Evolutionary conservation across 2,329 filamentous ascomycete genomes (phyloP).

Genomic region (Trichoderma sp.): DNA sequence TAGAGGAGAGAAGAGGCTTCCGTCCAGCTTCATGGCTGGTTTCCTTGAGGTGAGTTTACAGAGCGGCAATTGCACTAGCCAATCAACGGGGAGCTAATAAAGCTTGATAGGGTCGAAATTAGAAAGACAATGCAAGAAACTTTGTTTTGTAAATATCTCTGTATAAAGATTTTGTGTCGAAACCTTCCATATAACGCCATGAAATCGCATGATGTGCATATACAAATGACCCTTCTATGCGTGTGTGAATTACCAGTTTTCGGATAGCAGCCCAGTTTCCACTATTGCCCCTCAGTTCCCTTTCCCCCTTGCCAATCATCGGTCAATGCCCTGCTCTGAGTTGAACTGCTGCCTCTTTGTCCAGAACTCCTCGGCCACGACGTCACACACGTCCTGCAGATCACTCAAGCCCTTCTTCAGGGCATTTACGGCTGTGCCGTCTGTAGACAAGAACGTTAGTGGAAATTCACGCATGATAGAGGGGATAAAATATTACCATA

Average conservation of each 20-base stretch:
- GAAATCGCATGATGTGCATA: constrained; percentile 27
- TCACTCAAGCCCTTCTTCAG: constrained; percentile 88
- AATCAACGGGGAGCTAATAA: constrained; percentile 23
- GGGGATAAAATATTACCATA: constrained; percentile 63
- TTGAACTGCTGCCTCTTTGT: constrained; percentile 46
- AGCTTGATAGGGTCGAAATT: constrained; percentile 53
- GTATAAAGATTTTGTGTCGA: constrained; percentile 29
- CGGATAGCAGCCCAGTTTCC: neutral
- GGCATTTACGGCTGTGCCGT: constrained; percentile 76
- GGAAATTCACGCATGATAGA: neutral
- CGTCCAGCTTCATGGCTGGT: constrained; percentile 85
- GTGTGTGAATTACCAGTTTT: constrained; percentile 26
- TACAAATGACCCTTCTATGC: constrained; percentile 13
- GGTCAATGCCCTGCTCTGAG: constrained; percentile 33
- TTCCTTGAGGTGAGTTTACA: constrained; percentile 78
- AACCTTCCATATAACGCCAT: constrained; percentile 34
- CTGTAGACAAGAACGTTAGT: constrained; percentile 44
- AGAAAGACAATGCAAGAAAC: constrained; percentile 32
- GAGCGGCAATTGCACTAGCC: neutral
- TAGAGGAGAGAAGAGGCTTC: constrained; percentile 73
- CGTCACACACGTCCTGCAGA: constrained; percentile 87
- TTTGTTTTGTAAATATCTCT: constrained; percentile 37
- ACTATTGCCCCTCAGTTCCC: constrained; percentile 12
- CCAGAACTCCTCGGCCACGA: constrained; percentile 87
- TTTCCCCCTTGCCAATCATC: constrained; percentile 25